Conservation (phyloP, 116 monocot species). For the Cymodocea nodosa region DNA sequence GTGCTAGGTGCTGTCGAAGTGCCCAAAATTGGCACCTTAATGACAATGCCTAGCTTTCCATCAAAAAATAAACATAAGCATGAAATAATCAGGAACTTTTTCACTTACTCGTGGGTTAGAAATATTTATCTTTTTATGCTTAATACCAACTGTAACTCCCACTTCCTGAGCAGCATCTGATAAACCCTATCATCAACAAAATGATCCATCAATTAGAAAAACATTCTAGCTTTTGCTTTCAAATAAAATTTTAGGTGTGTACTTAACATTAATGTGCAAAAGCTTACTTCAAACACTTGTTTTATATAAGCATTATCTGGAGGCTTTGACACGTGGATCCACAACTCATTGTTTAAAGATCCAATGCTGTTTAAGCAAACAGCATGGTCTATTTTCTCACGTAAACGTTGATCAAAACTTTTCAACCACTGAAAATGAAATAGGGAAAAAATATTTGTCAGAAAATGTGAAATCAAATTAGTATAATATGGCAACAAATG, state of each 20-base stretch:
- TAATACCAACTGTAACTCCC: slow-evolving; percentile 64
- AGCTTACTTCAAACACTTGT: slow-evolving; percentile 64
- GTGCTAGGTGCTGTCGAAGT: too few relatives aligned
- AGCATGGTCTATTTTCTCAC: slow-evolving; percentile 98
- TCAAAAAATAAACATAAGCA: too few relatives aligned
- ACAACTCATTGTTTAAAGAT: slow-evolving; percentile 69
- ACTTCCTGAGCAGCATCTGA: slow-evolving; percentile 69
- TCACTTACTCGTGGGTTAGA: slow-evolving; percentile 73
- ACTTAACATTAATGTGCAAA: background rate
- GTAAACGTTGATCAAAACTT: slow-evolving; percentile 91
- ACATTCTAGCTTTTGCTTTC: background rate
- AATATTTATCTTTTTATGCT: slow-evolving; percentile 99
- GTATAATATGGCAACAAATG: background rate
- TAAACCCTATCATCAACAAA: slow-evolving; percentile 50
- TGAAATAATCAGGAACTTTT: background rate
- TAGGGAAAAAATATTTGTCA: background rate
- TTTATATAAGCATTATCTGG: slow-evolving; percentile 93
- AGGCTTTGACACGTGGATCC: slow-evolving; percentile 95
- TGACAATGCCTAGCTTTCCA: too few relatives aligned
- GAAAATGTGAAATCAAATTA: background rate
- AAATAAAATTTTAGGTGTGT: background rate
- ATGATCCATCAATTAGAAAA: slow-evolving; percentile 6
- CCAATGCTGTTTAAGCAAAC: slow-evolving; percentile 97
- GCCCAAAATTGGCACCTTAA: too few relatives aligned
- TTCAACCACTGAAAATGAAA: slow-evolving; percentile 69